A percentile compares a stretch with the other conserved stretches of the same genome.
Evolutionary conservation across 2,329 filamentous ascomycete species (phyloP).

Genomic region (Phialemonium atrogriseum): DNA sequence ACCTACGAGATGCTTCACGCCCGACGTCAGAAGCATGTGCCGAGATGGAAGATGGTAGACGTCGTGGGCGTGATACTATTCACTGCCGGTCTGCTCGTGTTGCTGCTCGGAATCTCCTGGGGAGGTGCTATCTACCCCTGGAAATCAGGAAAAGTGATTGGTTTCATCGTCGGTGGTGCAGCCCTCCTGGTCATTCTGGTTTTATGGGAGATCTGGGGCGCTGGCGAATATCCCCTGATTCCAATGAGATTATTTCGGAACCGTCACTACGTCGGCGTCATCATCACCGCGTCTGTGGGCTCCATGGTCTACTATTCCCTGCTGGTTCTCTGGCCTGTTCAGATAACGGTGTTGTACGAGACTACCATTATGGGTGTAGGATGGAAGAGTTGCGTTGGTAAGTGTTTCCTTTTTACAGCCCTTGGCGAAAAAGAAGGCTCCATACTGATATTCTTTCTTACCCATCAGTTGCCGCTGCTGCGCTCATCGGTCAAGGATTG

Average conservation of each 20-base stretch:
- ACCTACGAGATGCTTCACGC: constrained; percentile 29
- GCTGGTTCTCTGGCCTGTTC: constrained; percentile 26
- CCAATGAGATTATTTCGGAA: constrained; percentile 28
- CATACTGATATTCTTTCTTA: no score
- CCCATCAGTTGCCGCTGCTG: constrained; percentile 24
- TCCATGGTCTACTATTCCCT: constrained; percentile 22
- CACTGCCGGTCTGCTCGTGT: not conserved
- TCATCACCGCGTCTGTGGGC: constrained; percentile 25
- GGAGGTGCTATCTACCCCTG: constrained; percentile 25
- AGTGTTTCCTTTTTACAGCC: no score
- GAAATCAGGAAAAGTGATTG: constrained; percentile 28
- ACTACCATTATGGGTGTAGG: constrained; percentile 24
- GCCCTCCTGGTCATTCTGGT: constrained; percentile 25
- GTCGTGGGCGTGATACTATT: constrained; percentile 1
- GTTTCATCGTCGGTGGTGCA: constrained; percentile 25
- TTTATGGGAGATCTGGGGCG: constrained; percentile 22
- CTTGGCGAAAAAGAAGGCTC: no score
- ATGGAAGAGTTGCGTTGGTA: constrained; percentile 28
- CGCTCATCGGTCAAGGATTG: constrained; percentile 23
- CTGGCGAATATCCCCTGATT: constrained; percentile 14
- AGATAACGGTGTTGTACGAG: constrained; percentile 24
- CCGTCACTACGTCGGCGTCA: constrained; percentile 25
- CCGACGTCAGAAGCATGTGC: no score
- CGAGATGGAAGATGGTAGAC: no score
- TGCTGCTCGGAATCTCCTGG: not conserved